A percentile compares a stretch with the other conserved stretches of the same genome.
Evolutionary conservation across 495 filamentous ascomycete species (phyloP).

Genomic region (Lasiosphaeria hispida): DNA sequence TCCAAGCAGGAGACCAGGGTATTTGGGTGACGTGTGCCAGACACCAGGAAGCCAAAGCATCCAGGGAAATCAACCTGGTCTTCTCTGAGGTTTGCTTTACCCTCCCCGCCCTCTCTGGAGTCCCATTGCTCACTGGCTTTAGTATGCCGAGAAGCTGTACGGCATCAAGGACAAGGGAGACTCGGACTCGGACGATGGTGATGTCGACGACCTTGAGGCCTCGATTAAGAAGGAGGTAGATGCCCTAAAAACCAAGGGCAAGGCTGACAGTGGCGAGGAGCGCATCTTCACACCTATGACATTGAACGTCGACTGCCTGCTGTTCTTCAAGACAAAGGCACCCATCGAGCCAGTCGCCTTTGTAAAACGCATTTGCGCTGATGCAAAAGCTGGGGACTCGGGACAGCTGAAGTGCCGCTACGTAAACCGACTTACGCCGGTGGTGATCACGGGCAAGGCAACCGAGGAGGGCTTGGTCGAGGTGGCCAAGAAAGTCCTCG

Average conservation of each 20-base stretch:
- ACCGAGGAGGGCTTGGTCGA: slow-evolving; percentile 71
- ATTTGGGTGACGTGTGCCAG: slow-evolving; percentile 89
- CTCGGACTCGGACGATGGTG: slow-evolving; percentile 34
- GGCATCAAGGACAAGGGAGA: slow-evolving; percentile 45
- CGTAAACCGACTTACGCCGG: slow-evolving; percentile 81
- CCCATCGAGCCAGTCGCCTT: slow-evolving; percentile 81
- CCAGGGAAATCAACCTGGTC: slow-evolving; percentile 67
- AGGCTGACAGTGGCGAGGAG: slow-evolving; percentile 33
- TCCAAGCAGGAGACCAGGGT: slow-evolving; percentile 76
- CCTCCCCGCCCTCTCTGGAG: background rate
- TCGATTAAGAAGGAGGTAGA: slow-evolving; percentile 77
- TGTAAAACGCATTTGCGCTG: slow-evolving; percentile 69
- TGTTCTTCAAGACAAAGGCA: slow-evolving; percentile 61
- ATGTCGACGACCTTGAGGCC: slow-evolving; percentile 70
- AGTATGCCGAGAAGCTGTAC: slow-evolving; percentile 63
- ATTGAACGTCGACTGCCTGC: slow-evolving; percentile 73
- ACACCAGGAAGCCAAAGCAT: slow-evolving; percentile 73
- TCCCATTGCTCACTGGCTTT: background rate
- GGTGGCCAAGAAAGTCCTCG: slow-evolving; percentile 67
- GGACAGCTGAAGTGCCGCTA: slow-evolving; percentile 65
- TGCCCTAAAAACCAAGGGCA: slow-evolving; percentile 54
- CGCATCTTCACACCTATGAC: slow-evolving; percentile 61
- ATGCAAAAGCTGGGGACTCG: slow-evolving; percentile 50
- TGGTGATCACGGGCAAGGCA: slow-evolving; percentile 72
- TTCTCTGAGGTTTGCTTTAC: slow-evolving; percentile 64